phyloP scores from a whole-genome alignment of 257 asterid species.

The Nicotiana obtusifolia region DNA sequence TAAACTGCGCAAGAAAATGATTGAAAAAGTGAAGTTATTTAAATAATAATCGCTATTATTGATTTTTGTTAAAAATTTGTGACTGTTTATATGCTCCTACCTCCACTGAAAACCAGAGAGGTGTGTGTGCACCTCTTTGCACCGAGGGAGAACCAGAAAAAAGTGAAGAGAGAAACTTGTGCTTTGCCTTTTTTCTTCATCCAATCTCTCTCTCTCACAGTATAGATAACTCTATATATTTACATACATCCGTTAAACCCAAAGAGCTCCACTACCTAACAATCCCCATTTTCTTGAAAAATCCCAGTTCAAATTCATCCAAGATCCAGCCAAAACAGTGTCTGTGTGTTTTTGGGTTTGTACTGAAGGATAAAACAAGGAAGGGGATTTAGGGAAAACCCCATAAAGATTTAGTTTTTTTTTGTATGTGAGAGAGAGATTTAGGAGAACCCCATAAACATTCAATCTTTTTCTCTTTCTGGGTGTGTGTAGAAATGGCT shows the following conservation, averaged over 20 bases:
- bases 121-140: background rate
- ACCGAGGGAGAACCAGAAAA: background rate
- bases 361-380: background rate
- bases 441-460: background rate
- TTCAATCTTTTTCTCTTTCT: slow-evolving; percentile 4
- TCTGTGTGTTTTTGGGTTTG: background rate
- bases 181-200: background rate
- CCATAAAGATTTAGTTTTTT: background rate
- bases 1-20: background rate
- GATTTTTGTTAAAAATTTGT: background rate
- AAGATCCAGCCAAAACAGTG: background rate
- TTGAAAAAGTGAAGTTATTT: background rate
- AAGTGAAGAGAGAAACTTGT: background rate
- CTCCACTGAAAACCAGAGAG: background rate
- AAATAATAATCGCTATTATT: background rate
- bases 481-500: slow-evolving; percentile 27
- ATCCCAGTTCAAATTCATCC: background rate
- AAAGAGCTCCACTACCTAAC: no score
- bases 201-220: background rate
- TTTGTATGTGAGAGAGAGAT: background rate
- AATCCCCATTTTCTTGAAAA: no score
- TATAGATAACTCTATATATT: background rate
- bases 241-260: background rate
- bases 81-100: background rate
- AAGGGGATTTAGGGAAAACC: background rate